Base-by-base conservation (phyloP, 2,329 filamentous ascomycete genomes). In the Cytospora paraplurivora region DNA sequence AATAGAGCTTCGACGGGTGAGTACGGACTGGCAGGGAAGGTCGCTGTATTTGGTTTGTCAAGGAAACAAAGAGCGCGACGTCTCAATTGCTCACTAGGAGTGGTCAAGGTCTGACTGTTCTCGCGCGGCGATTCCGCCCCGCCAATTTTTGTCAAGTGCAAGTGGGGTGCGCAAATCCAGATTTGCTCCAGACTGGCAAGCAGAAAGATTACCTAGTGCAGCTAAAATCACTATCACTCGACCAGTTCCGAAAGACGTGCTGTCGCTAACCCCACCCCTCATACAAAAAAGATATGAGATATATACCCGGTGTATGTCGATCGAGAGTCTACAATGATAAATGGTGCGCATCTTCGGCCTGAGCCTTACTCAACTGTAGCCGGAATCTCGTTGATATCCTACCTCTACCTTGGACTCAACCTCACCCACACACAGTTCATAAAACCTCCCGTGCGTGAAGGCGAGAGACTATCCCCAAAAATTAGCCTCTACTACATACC, bases 401-500 rank as follows among this genome's bases (percentile, higher is more conserved):
- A 19, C 21, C 8, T 10, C 44, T 10, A n/a, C 8, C 44, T 12
- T 7, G 15, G n/a, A 19, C 7, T 44, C 41, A 47, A 7, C 11
- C 44, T 47, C 17, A 21, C 8, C 12, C 44, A 47, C n/a, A n/a
- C n/a, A n/a, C n/a, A n/a, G n/a, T n/a, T n/a, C n/a, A n/a, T n/a
- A 44, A 2, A 6, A 19, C 11, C 5, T 11, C n/a, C 19, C 17
- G 44, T 47, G 44, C n/a, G 15, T 47, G 21, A 47, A 7, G 12
- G 11, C 41, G 44, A 47, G 44, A 47, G 44, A 47, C 44, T 21
- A 10, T 47, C 8, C 35, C n/a, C 27, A 21, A 57, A 38, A 19
- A 41, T 66, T 56, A 66, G 63, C 63, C 56, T 63, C 59, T 38
- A 51, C 55, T 35, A 17, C 21, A 41, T 38, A 59, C 51, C 38